These are phyloP conservation scores for Fraxinus sp. DNA, from an alignment of 305 asterid species.

Conservation along the genomic window DNA sequence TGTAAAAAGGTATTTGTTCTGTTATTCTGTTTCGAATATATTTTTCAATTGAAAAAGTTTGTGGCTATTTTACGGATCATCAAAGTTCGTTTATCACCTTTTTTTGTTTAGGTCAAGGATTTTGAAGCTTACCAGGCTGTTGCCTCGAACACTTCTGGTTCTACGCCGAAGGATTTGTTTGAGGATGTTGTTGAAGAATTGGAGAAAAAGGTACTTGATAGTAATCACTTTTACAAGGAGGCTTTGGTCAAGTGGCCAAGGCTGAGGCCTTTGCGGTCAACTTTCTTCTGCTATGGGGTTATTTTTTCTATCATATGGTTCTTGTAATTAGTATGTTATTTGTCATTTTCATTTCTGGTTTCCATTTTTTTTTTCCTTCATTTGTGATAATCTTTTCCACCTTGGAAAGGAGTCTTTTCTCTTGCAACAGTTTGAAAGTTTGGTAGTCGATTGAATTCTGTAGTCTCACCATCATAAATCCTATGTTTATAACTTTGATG, in stretches of 20 bases:
- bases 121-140: conserved; percentile 78
- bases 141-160: conserved; percentile 77
- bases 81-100: neutral
- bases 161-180: conserved; percentile 91
- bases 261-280: neutral
- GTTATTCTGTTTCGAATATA: neutral
- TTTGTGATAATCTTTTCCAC: neutral
- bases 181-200: conserved; percentile 81
- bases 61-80: neutral
- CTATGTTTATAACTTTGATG: neutral
- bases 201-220: conserved; percentile 65
- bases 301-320: neutral
- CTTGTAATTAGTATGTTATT: neutral
- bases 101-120: conserved; percentile 62
- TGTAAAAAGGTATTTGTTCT: conserved; percentile 59
- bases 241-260: neutral
- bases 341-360: neutral
- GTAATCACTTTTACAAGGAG: neutral
- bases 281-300: neutral
- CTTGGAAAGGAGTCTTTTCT: neutral
- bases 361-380: neutral
- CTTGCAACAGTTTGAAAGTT: neutral
- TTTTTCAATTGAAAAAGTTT: conserved; percentile 11
- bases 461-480: neutral
- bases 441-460: neutral